Base-by-base conservation (phyloP, 192 early-diverging fungal species). In the Lunasporangiospora selenospora region DNA sequence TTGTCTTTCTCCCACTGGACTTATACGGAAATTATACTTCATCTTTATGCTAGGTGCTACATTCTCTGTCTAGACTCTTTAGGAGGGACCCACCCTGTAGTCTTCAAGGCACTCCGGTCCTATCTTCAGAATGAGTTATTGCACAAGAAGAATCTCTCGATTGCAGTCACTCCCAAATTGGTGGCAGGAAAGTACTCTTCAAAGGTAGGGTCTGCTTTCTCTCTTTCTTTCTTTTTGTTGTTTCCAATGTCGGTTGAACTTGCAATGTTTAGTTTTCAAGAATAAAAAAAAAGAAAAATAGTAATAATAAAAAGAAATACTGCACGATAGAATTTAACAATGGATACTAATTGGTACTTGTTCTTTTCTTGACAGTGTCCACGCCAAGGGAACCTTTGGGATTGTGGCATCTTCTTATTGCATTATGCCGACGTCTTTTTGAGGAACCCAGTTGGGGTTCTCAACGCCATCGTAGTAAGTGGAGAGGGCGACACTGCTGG, bases 401-500 rank as follows among this genome's bases (percentile, higher is more conserved):
- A 96, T 77, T 96, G 94, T 62, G 94, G 94, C 19, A 80, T 96
- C 8, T 94, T 85, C 76, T 36, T 96, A 19, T 71, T 93, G 19
- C 85, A 93, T 59, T 92, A 90, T 54, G 79, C 91, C 6, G 90
- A 95, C 44, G 67, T 80, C 26, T 87, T 96, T 48, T 47, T 94
- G 57, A 45, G 67, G 27, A 60, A 50, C 26, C 58, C 67, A 7
- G 30, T 6, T 3, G 24, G 19, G 2, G 18, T 70, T 13, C 43
- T 61, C 43, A 53, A 61, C 26, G 53, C 53, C 21, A 61, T 70
- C 16, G 58, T 61, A 39, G 65, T 67, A 67, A 34, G 15, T 26
- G 10, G n/a, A n/a, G n/a, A n/a, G n/a, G n/a, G n/a, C n/a, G n/a
- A n/a, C n/a, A 4, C 21, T 10, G 6, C 21, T 47, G 5, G 24